Base-by-base conservation (phyloP, 352 stramenopile species). In the Phytophthora multivora region DNA sequence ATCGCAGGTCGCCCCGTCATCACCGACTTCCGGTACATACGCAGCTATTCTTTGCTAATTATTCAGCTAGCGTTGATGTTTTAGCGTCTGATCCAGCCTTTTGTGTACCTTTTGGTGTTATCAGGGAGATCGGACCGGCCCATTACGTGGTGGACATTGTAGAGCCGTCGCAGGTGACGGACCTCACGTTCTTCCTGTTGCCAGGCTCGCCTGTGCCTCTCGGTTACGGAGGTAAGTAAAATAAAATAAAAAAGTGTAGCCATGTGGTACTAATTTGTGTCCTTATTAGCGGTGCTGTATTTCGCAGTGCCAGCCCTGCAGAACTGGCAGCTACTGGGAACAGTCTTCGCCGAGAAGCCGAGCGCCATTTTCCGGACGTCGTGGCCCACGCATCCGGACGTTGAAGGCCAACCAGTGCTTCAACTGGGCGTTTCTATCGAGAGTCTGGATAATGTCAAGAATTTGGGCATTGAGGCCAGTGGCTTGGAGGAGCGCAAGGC, bases 111-210 rank as follows among this genome's bases (percentile, higher is more conserved):
- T 59, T 15, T 51, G n/a, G n/a, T 26, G 10, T 45, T 35, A 18
- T 41, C 49, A 90, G 78, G 42, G 76, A 86, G 54, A 88, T 90
- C 23, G 77, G 71, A 10, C 80, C 80, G 4, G 69, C 66, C n/a
- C 80, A 87, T 39, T 90, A 83, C 28, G 73, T 90, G 25, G 62
- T 84, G 36, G 79, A 87, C 56, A 85, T 92, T 25, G 12, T 71
- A 10, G 74, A 89, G 47, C 83, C 83, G 7, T 75, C 56, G 0
- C 68, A 81, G 25, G 73, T 92, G 31, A 83, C 78, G 31, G 83
- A 92, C 47, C 63, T 92, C 40, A 89, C 80, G 16, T 92, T 92
- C 73, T 92, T 92, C 57, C 41, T 92, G 23, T 36, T 92, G 35
- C 83, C 83, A 15, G 65, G 72, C 16, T 90, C 83, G 8, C 76